Conservation (phyloP, 805 yeast species). For the Yarrowia sp. region DNA sequence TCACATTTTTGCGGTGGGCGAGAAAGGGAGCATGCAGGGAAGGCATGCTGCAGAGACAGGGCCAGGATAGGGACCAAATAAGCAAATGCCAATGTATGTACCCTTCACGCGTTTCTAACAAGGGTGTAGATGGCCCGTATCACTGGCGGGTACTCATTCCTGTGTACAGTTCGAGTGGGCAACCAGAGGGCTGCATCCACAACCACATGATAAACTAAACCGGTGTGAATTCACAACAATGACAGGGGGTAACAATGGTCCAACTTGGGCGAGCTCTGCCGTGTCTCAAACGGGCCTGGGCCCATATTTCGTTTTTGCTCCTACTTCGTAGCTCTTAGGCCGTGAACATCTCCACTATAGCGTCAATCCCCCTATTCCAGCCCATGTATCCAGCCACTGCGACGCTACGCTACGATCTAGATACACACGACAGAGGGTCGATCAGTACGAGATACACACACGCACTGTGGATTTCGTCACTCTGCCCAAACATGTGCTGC, state of each 20-base stretch:
- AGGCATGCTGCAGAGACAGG: constrained; percentile 2
- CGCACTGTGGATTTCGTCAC: constrained; percentile 9
- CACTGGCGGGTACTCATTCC: background rate
- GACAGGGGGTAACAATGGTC: constrained; percentile 19
- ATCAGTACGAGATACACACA: background rate
- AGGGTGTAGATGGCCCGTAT: constrained; percentile 2
- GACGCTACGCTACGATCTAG: constrained; percentile 1
- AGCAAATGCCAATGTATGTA: constrained; percentile 1
- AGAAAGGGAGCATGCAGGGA: constrained; percentile 12
- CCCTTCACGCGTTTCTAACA: background rate
- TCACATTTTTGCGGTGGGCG: constrained; percentile 1
- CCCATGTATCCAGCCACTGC: background rate
- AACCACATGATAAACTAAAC: background rate
- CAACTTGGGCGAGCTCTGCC: no score
- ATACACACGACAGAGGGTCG: constrained; percentile 8
- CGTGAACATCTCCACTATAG: background rate
- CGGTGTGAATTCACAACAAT: background rate
- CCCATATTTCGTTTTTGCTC: no score
- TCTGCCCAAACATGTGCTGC: constrained; percentile 15
- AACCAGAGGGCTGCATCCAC: background rate
- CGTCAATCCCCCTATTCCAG: background rate
- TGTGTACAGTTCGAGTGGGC: background rate
- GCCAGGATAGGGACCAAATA: constrained; percentile 5
- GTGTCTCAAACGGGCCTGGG: background rate
- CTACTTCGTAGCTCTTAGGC: no score